Conservation (phyloP, 805 yeast genomes). For the Kluyveromyces starmeri region DNA sequence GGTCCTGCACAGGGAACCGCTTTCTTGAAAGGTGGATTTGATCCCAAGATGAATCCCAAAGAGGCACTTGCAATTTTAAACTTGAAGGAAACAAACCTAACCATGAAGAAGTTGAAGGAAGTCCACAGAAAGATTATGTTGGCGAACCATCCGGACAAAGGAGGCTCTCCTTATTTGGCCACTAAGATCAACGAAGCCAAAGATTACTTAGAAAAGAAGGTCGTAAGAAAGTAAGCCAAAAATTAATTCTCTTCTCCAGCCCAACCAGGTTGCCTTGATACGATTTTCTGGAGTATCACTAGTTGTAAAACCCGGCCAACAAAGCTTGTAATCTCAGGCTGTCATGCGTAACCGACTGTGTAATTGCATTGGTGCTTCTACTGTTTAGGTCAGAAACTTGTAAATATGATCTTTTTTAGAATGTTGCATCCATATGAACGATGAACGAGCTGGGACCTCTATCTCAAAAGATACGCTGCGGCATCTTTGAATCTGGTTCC, state of each 20-base stretch:
- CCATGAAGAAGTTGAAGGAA: conserved; percentile 65
- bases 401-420: too few relatives aligned
- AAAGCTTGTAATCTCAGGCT: too few relatives aligned
- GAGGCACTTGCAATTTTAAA: conserved; percentile 85
- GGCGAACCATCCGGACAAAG: conserved; percentile 91
- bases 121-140: conserved; percentile 82
- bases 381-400: too few relatives aligned
- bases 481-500: background rate
- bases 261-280: too few relatives aligned
- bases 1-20: conserved; percentile 47
- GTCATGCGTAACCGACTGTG: too few relatives aligned
- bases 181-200: conserved; percentile 90
- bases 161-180: conserved; percentile 85
- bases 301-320: too few relatives aligned
- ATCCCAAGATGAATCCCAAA: conserved; percentile 76
- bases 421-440: too few relatives aligned
- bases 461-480: conserved; percentile 1
- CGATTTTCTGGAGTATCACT: too few relatives aligned
- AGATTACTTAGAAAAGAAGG: conserved; percentile 35
- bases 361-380: too few relatives aligned
- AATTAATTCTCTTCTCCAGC: too few relatives aligned
- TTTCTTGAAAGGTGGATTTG: conserved; percentile 83
- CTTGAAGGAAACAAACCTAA: conserved; percentile 55
- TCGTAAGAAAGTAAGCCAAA: conserved; percentile 18
- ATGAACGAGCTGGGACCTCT: too few relatives aligned